These are phyloP conservation scores for Pseudognaphalium luteoalbum DNA, from an alignment of 129 eudicot genomes.

Conservation along the genomic window DNA sequence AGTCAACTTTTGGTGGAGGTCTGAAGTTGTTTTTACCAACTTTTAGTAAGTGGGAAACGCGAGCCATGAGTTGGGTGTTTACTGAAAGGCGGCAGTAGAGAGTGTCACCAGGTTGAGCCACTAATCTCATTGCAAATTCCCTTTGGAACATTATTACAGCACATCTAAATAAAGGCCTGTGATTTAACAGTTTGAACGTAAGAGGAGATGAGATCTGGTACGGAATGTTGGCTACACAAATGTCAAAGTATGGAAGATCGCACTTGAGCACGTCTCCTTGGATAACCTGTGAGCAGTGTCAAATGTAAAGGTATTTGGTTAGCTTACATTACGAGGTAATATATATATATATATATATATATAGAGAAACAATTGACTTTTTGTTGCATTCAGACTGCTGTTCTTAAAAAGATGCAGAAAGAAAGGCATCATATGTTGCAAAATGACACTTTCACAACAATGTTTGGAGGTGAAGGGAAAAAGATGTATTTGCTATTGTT, in stretches of 20 bases:
- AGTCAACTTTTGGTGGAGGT: conserved; percentile 96
- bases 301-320: background rate
- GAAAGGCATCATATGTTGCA: background rate
- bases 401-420: background rate
- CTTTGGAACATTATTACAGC: conserved; percentile 91
- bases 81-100: conserved; percentile 92
- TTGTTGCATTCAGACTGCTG: background rate
- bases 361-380: background rate
- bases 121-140: conserved; percentile 94
- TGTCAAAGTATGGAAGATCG: conserved; percentile 91
- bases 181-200: conserved; percentile 70
- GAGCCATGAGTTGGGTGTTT: conserved; percentile 82
- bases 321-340: background rate
- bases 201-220: conserved; percentile 94
- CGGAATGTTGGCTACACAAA: conserved; percentile 94
- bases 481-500: background rate
- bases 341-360: too few species aligned
- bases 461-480: background rate
- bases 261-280: conserved; percentile 92
- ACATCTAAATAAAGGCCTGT: conserved; percentile 76
- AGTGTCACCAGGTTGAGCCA: conserved; percentile 87
- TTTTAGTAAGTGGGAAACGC: conserved; percentile 77
- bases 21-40: conserved; percentile 89
- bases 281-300: conserved; percentile 52
- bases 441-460: background rate